Evolutionary conservation across 371 early-diverging fungal species (phyloP).

Genomic region (Amoeboaphelidium protococcarum): DNA sequence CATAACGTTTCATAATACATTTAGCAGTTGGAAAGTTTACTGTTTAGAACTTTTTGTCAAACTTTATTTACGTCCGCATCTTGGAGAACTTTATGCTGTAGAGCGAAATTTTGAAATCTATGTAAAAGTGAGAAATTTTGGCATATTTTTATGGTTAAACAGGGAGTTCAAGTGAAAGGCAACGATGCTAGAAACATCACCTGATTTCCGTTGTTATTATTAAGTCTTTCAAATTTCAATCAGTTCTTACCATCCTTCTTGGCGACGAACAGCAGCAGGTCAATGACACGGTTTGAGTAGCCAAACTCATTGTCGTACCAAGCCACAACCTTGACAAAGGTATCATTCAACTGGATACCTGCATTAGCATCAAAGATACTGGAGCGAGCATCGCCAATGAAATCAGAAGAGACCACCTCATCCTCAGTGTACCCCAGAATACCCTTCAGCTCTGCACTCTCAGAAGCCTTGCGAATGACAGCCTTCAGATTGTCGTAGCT

Average conservation of each 20-base stretch:
- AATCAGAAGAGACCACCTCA: conserved; percentile 91
- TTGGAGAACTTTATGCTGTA: too few species aligned
- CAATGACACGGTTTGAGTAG: conserved; percentile 58
- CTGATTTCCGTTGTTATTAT: too few species aligned
- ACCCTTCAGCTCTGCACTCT: conserved; percentile 58
- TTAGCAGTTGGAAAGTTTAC: too few species aligned
- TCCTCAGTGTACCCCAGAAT: conserved; percentile 89
- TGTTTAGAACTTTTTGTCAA: too few species aligned
- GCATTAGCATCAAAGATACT: conserved; percentile 93
- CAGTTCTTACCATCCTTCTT: neutral
- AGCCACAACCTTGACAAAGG: conserved; percentile 92
- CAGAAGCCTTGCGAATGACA: conserved; percentile 53
- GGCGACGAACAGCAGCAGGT: conserved; percentile 11
- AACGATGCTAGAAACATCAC: too few species aligned
- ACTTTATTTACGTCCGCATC: too few species aligned
- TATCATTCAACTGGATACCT: conserved; percentile 81
- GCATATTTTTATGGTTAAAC: too few species aligned
- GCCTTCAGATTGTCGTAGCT: conserved; percentile 68
- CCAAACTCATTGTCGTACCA: conserved; percentile 71
- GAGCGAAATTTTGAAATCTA: too few species aligned
- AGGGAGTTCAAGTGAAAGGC: too few species aligned
- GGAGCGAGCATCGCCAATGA: conserved; percentile 66
- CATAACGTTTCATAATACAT: too few species aligned
- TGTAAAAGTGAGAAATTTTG: too few species aligned
- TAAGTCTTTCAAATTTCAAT: neutral